phyloP scores from a whole-genome alignment of 2,329 filamentous ascomycete genomes.

The Tolypocladium pustulatum region DNA sequence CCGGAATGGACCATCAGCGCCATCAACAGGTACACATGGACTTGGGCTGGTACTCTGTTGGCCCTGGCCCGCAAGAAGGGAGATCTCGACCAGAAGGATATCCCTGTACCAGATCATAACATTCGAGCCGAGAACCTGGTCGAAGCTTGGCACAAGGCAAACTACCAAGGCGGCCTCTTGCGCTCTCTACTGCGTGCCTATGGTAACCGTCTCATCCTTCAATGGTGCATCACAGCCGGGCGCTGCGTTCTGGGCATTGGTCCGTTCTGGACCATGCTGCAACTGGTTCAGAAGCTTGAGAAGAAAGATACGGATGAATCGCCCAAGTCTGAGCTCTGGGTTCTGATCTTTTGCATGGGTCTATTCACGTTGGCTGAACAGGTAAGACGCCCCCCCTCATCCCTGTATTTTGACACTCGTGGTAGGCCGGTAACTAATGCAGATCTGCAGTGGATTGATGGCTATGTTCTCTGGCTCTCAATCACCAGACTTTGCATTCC shows the following conservation, averaged over 20 bases:
- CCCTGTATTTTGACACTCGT: background rate
- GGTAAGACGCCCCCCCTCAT: conserved; percentile 13
- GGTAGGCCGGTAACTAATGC: background rate
- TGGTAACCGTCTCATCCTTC: conserved; percentile 40
- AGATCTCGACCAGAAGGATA: conserved; percentile 49
- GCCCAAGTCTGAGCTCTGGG: conserved; percentile 46
- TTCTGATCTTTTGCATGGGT: conserved; percentile 58
- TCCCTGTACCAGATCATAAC: conserved; percentile 49
- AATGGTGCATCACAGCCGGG: conserved; percentile 46
- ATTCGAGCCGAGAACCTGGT: conserved; percentile 41
- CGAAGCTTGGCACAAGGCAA: conserved; percentile 35
- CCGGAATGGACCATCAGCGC: conserved; percentile 50
- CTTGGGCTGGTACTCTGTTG: conserved; percentile 51
- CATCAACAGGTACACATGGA: conserved; percentile 52
- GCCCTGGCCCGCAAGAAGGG: conserved; percentile 43
- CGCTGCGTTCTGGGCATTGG: conserved; percentile 52
- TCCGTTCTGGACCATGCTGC: conserved; percentile 59
- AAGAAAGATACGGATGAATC: conserved; percentile 30
- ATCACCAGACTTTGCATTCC: conserved; percentile 54
- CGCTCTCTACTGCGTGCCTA: conserved; percentile 49
- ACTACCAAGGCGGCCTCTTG: conserved; percentile 45
- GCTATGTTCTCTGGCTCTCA: conserved; percentile 57
- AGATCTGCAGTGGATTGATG: conserved; percentile 42
- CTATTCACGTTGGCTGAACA: conserved; percentile 45
- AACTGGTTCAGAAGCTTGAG: conserved; percentile 57